Base-by-base conservation (phyloP, 1,139 yeast genomes). In the Yamadazyma dushanensis region DNA sequence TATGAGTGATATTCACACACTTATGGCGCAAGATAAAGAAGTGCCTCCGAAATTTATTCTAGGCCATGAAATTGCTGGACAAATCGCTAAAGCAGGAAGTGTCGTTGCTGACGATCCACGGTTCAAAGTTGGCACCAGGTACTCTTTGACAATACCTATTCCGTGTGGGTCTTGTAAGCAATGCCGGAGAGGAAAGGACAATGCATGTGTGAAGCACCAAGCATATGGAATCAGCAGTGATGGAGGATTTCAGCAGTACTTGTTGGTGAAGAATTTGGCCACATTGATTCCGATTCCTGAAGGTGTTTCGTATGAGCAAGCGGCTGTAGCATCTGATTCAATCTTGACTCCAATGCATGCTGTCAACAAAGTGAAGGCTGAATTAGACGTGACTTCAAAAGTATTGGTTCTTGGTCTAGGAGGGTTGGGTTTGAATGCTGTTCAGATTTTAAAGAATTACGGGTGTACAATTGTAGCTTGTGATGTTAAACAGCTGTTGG, bases 21-120 rank as follows among this genome's bases (percentile, higher is more conserved):
- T 74, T 18, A 48, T 55, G 20, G 68, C 65, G 9, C 45, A 56
- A 36, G 51, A 53, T 20, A 22, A 37, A n/a, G 34, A 22, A 4
- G 24, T 35, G n/a, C 46, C 46, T 11, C 27, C 37, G 28, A 56
- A 57, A 31, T 73, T 69, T 46, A 64, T 74, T 16, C 69, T 76
- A 72, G 83, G 83, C 16, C 82, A 76, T 52, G 82, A 77, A 51
- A 69, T 76, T 26, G 76, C 80, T 8, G 83, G 82, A 1, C 58
- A 57, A 37, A 55, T 76, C 19, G 67, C 60, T 18, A 56, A 59
- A 16, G 63, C 63, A 3, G 81, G 82, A 4, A 41, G 49, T 1
- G 58, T 49, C 1, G 46, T 65, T 26, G 59, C 54, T 5, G 48
- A 47, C 23, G 49, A 54, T 17, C 51, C 53, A 11, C 24, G 34